These are phyloP conservation scores for Magnolia kwangsiensis DNA, from an alignment of 164 flowering plant genomes.

Conservation along the genomic window DNA sequence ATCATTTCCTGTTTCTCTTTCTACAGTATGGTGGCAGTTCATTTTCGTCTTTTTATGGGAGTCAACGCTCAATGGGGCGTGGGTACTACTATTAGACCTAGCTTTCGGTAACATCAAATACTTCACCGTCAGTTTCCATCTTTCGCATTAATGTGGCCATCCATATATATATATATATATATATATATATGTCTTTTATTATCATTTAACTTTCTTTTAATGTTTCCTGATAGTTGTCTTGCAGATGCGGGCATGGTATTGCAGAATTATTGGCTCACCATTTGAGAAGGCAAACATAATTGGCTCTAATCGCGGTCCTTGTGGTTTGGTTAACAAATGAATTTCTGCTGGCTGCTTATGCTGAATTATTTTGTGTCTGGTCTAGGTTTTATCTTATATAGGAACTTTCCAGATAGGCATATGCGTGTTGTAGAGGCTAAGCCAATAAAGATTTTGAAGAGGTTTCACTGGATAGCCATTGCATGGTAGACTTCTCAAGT, in stretches of 20 bases:
- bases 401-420: conserved; percentile 9
- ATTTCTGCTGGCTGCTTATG: not conserved
- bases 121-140: not conserved
- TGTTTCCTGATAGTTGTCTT: conserved; percentile 20
- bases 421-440: conserved; percentile 14
- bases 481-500: conserved; percentile 8
- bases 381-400: conserved; percentile 20
- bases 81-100: conserved; percentile 46
- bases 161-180: too few relatives aligned
- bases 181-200: not conserved
- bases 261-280: conserved; percentile 22
- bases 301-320: not conserved
- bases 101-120: conserved; percentile 23
- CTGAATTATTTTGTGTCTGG: conserved; percentile 13
- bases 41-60: conserved; percentile 41
- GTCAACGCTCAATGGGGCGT: conserved; percentile 42
- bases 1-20: not conserved
- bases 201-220: conserved; percentile 2
- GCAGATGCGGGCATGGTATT: conserved; percentile 21
- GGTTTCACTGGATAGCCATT: conserved; percentile 1
- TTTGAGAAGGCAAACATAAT: conserved; percentile 5
- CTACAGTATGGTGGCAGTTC: conserved; percentile 45
- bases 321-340: not conserved
- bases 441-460: not conserved
- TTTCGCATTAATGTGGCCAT: not conserved